Base-by-base conservation (phyloP, 179 eudicot genomes). In the Camellia oleifera region DNA sequence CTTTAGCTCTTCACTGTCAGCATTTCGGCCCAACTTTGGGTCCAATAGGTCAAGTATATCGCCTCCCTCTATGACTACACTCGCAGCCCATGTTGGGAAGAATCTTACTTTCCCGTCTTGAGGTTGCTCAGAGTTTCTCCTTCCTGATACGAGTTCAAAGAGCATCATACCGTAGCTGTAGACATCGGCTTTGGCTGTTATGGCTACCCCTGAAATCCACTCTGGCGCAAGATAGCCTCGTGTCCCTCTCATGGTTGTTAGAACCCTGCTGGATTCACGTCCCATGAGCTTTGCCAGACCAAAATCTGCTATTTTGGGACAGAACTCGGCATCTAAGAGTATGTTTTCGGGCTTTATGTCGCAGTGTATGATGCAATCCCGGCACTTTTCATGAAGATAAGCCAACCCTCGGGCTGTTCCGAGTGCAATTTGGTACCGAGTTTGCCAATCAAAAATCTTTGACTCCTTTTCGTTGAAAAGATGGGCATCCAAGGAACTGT, bases 251-350 rank as follows among this genome's bases (percentile, higher is more conserved):
- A 90, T 89, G 69, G 94, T 92, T 15, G 96, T 90, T 23, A 90
- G 83, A 62, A 89, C 94, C 58, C 92, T 73, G 78, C 94, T 89
- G 40, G 91, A 92, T 6, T 92, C 93, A 9, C 94, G 84, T 32
- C 93, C 97, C n/a, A 90, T 58, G n/a, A 92, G 92, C 85, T 90
- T 90, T 10, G 97, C 97, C 77, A 90, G 64, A 13, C 97, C 97
- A 52, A 92, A 92, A 81, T 92, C 94, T 0, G 92, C 91, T 1
- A 90, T 89, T 83, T 88, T 89, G 0, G 97, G 89, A 69, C 77
- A 81, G 14, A 89, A 84, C 0, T 90, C 91, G 4, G 78, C 84
- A 69, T 89, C 92, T 6, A 92, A 63, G n/a, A 91, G 82, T 45
- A 92, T 88, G 83, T 92, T 91, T 78, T 91, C 92, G 4, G 97